Conservation (phyloP, 345 rosid species). For the Streptanthus diversifolius region DNA sequence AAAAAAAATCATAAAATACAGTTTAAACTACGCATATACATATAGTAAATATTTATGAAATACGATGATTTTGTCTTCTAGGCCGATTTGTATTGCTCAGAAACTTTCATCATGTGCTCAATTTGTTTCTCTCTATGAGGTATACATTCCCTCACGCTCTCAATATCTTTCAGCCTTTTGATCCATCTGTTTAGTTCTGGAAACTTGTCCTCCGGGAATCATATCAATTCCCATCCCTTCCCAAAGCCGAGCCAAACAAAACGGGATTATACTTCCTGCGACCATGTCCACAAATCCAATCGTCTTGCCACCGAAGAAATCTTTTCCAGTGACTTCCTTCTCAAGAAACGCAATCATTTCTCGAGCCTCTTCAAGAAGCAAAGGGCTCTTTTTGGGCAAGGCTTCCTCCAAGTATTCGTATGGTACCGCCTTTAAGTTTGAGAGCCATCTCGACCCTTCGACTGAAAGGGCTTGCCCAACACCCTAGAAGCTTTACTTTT, state of each 20-base stretch:
- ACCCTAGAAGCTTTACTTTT: conserved; percentile 40
- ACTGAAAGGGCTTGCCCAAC: conserved; percentile 37
- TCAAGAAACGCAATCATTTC: conserved; percentile 21
- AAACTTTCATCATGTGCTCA: conserved; percentile 7
- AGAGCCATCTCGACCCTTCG: conserved; percentile 38
- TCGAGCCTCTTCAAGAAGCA: conserved; percentile 15
- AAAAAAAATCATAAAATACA: not conserved
- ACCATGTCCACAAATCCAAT: conserved; percentile 32
- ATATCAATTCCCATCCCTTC: conserved; percentile 26
- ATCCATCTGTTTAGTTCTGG: conserved; percentile 1
- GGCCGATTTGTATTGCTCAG: not conserved
- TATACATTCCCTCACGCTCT: conserved; percentile 8
- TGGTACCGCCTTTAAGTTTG: too few relatives aligned
- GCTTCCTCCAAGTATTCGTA: conserved; percentile 42
- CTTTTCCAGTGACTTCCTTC: conserved; percentile 22
- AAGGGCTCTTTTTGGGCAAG: conserved; percentile 29
- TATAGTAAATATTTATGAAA: not conserved
- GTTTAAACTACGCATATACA: too few relatives aligned
- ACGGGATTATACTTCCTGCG: conserved; percentile 1
- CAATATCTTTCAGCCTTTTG: not conserved
- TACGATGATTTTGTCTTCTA: not conserved
- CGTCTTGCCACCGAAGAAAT: conserved; percentile 35
- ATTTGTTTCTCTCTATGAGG: conserved; percentile 19
- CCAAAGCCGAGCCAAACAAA: conserved; percentile 6
- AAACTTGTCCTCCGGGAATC: conserved; percentile 13